A percentile compares a stretch with the other conserved stretches of the same genome.
phyloP scores from a whole-genome alignment of 2,329 filamentous ascomycete species.

The Cucurbitaria berberidis region DNA sequence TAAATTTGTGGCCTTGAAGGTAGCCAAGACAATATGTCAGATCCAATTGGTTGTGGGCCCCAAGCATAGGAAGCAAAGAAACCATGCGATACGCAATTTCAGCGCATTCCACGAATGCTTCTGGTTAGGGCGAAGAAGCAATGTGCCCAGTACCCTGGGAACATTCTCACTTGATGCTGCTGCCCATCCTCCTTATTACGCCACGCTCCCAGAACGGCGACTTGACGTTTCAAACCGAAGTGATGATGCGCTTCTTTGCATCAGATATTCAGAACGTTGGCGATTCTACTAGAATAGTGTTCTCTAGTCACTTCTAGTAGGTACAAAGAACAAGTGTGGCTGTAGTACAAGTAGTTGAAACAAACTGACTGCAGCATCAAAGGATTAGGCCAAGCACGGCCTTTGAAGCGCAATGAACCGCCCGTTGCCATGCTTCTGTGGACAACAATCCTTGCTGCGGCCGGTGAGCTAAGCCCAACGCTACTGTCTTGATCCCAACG shows the following conservation, averaged over 20 bases:
- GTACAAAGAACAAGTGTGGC: slow-evolving; percentile 8
- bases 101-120: background rate
- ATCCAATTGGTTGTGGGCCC: background rate
- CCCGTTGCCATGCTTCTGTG: slow-evolving; percentile 2
- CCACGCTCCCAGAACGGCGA: background rate
- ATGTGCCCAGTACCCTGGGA: background rate
- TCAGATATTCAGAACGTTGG: background rate
- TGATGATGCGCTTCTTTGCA: background rate
- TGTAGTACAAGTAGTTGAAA: slow-evolving; percentile 16
- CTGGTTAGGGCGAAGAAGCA: background rate
- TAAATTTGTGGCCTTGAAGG: background rate
- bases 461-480: slow-evolving; percentile 5
- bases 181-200: background rate
- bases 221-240: too few relatives aligned
- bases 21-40: background rate
- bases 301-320: background rate
- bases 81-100: background rate
- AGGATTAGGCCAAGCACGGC: slow-evolving; percentile 18
- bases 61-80: background rate
- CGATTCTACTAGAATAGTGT: background rate
- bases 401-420: slow-evolving; percentile 9
- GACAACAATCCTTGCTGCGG: background rate
- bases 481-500: slow-evolving; percentile 16
- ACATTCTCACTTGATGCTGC: background rate
- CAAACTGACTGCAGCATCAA: slow-evolving; percentile 20